Base-by-base conservation (phyloP, 805 yeast genomes). In the Huiozyma naganishii region DNA sequence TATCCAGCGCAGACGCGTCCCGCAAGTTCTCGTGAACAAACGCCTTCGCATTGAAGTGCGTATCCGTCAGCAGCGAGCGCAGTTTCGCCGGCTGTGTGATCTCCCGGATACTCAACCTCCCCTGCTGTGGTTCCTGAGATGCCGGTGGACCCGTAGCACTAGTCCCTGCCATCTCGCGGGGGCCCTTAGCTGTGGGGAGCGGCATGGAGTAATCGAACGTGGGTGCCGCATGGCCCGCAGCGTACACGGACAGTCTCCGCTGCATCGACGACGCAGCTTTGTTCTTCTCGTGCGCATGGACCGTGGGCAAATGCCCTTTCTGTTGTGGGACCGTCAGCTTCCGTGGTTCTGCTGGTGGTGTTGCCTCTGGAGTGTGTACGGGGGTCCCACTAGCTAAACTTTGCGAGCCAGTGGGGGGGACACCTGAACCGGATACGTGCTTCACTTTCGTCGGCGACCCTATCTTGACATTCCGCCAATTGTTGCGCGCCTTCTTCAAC, bases 1-100 rank as follows among this genome's bases (percentile, higher is more conserved):
- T 81, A 47, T 80, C 83, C 1, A 76, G 62, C 2, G 89, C 90
- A 6, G 82, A 74, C 1, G 87, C 85, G 48, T 77, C 74, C 8
- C 77, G 66, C 47, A 85, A 58, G 43, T 76, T 74, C 10, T 65
- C 55, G 9, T 69, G 68, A 4, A 78, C 72, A 52, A 70, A 78
- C 2, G 52, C 45, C 27, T 67, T 68, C 1, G 82, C 77, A 48
- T 75, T 68, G 49, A 74, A 76, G 3, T 60, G 48, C 2, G 68
- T 65, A 32, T 64, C 66, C 3, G 71, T 58, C 12, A 75, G 52
- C 32, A 67, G 41, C 29, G 45, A 55, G 27, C 61, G 52, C 37
- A 71, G 33, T 12, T 30, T 32, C 17, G 37, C 32, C 10, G 36
- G 39, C 28, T 41, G 39, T 11, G 33, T 37, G 47, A 27, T 39